Base-by-base conservation (phyloP, 2,329 filamentous ascomycete genomes). In the Blumeriella jaapii region DNA sequence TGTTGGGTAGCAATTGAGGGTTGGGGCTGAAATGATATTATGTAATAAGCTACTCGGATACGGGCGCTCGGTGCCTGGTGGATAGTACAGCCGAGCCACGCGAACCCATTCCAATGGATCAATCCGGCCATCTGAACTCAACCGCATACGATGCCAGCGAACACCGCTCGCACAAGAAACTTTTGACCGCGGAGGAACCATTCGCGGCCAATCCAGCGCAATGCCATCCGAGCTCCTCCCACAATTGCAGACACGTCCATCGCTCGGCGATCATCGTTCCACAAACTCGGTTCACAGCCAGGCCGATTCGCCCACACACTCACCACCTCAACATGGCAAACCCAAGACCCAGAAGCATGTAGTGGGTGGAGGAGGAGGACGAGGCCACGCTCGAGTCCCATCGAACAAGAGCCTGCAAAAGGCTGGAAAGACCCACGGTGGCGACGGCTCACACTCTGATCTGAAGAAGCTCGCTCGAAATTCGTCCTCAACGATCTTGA, bases 401-500 rank as follows among this genome's bases (percentile, higher is more conserved):
- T 55, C 52, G 11, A 49, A 36, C 25, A 55, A 54, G 42, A 45
- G 40, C 20, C 36, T 55, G 29, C 46, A 50, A 24, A 55, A 55
- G 43, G 44, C 47, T 18, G 42, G 38, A 5, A 51, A 50, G 36
- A 42, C 39, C 7, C 24, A 53, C 30, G 43, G 31, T 20, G 42
- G 42, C 32, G 51, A 53, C 8, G 48, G 38, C 13, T 50, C 50
- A 27, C 47, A 50, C 31, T 45, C 41, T 11, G 51, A 55, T 42
- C 31, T 48, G 35, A 52, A 49, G 42, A 52, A 46, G 38, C 42
- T 47, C 27, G 41, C 37, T 9, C 43, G 38, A 24, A 50, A 51
- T 38, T 36, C 43, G 6, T 55, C 53, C 6, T 41, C 49, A n/a
- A 52, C 49, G 11, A 52, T 39, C 30, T 58, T 71, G 44, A 72